A percentile compares a stretch with the other conserved stretches of the same genome.
Conservation (phyloP, 768 basidiomycete genomes). For the Steccherinum ochraceum region DNA sequence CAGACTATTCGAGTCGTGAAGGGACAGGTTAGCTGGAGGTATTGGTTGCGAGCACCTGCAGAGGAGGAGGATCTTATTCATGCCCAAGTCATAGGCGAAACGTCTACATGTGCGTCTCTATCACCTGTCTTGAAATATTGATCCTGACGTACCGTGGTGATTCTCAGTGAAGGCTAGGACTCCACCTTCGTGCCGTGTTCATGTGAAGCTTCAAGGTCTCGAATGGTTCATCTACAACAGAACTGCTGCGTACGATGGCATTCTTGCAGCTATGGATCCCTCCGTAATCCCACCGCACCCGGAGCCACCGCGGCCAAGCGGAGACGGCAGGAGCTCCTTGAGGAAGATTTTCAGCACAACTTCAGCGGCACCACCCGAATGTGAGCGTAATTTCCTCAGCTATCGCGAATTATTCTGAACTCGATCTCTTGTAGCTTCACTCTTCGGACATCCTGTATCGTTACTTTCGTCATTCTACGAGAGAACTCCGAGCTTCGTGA, state of each 20-base stretch:
- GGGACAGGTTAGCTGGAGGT: slow-evolving; percentile 86
- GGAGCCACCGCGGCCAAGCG: slow-evolving; percentile 6
- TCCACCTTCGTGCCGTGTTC: slow-evolving; percentile 70
- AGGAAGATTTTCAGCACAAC: slow-evolving; percentile 25
- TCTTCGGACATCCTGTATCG: slow-evolving; percentile 17
- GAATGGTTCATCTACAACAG: slow-evolving; percentile 94
- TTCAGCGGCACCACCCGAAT: slow-evolving; percentile 15
- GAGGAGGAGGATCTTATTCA: slow-evolving; percentile 63
- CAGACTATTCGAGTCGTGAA: slow-evolving; percentile 82
- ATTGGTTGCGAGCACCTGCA: slow-evolving; percentile 82
- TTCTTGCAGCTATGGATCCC: slow-evolving; percentile 67
- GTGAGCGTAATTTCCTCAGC: slow-evolving; percentile 12
- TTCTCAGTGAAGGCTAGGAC: slow-evolving; percentile 16
- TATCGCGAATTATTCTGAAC: not conserved
- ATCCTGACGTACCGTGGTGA: slow-evolving; percentile 25
- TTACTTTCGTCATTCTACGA: slow-evolving; percentile 21
- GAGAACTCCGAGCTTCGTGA: slow-evolving; percentile 25
- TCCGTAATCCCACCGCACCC: slow-evolving; percentile 8
- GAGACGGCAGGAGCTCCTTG: slow-evolving; percentile 16
- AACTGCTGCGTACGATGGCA: slow-evolving; percentile 83
- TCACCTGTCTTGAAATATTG: not conserved
- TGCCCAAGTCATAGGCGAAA: slow-evolving; percentile 41
- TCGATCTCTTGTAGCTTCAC: slow-evolving; percentile 10
- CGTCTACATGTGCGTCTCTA: slow-evolving; percentile 36
- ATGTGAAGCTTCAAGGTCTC: slow-evolving; percentile 73